phyloP scores from a whole-genome alignment of 352 stramenopile species.

The Globisporangium ultimum region DNA sequence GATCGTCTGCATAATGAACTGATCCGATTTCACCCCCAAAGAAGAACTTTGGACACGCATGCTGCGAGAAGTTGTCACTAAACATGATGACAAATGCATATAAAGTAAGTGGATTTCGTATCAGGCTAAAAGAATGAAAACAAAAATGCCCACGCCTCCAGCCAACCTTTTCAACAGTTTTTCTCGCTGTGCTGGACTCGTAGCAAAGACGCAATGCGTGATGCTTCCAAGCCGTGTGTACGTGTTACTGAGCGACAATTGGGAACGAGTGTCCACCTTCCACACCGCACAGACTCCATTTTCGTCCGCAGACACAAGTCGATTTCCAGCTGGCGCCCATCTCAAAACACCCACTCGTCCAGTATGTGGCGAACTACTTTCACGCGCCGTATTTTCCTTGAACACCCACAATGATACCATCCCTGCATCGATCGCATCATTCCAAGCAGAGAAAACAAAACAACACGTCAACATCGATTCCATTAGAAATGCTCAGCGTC shows the following conservation, averaged over 20 bases:
- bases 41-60: conserved; percentile 87
- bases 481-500: neutral
- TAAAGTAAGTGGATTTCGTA: neutral
- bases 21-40: conserved; percentile 90
- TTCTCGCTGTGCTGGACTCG: conserved; percentile 29
- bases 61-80: conserved; percentile 51
- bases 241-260: conserved; percentile 74
- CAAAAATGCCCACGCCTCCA: neutral
- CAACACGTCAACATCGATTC: too few species aligned
- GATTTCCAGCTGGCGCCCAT: conserved; percentile 85
- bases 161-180: conserved; percentile 41
- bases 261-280: conserved; percentile 79
- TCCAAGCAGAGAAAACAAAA: too few species aligned
- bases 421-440: conserved; percentile 21
- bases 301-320: conserved; percentile 88
- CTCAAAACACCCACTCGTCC: conserved; percentile 76
- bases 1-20: conserved; percentile 90
- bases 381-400: conserved; percentile 62
- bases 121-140: neutral
- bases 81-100: neutral
- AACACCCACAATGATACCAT: conserved; percentile 84
- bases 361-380: conserved; percentile 82
- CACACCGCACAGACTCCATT: conserved; percentile 82
- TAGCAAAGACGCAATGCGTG: conserved; percentile 87
- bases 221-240: conserved; percentile 86